phyloP scores from a whole-genome alignment of 148 eudicot genomes.

The Mesembryanthemum crystallinum region DNA sequence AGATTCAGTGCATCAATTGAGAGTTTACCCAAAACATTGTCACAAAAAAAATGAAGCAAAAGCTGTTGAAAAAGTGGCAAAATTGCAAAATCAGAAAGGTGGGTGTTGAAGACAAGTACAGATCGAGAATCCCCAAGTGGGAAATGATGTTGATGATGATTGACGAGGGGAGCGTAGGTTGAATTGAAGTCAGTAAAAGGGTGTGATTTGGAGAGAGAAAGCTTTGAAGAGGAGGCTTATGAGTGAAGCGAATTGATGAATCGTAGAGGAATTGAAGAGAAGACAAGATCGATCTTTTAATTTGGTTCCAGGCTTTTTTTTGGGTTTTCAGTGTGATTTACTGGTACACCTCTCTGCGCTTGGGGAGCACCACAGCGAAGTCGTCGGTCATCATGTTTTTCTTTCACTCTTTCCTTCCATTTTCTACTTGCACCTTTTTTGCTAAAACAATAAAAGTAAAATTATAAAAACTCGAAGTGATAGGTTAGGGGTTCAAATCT shows the following conservation, averaged over 20 bases:
- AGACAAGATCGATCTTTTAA: too few relatives aligned
- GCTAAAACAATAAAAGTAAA: too few relatives aligned
- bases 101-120: not conserved
- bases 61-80: not conserved
- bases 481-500: too few relatives aligned
- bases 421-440: too few relatives aligned
- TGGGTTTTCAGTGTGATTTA: not conserved
- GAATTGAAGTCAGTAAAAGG: conserved; percentile 1
- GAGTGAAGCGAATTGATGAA: too few relatives aligned
- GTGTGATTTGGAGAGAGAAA: conserved; percentile 2
- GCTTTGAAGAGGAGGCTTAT: not conserved
- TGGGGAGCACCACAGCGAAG: not conserved
- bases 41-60: too few relatives aligned
- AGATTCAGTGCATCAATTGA: not conserved
- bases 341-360: not conserved
- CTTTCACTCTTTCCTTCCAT: not conserved
- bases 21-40: not conserved
- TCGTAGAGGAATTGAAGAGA: too few relatives aligned
- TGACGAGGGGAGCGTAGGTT: not conserved
- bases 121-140: not conserved
- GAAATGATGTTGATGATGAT: not conserved
- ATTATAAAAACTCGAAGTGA: too few relatives aligned
- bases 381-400: not conserved
- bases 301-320: not conserved
- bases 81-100: not conserved